Evolutionary conservation across 2,329 filamentous ascomycete species (phyloP).

Genomic region (Sporothrix dimorphospora): DNA sequence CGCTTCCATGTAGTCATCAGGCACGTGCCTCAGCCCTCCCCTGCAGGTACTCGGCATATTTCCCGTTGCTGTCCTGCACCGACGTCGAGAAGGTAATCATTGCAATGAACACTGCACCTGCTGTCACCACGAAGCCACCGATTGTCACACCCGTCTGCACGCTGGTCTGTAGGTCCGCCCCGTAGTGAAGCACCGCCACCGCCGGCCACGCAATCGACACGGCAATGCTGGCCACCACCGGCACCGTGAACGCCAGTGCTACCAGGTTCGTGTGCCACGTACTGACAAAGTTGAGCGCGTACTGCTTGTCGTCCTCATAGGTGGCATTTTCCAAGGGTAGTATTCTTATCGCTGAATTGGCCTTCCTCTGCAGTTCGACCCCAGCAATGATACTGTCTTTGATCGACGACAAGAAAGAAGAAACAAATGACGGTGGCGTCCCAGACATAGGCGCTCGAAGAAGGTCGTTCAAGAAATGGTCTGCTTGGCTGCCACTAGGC

Average conservation of each 20-base stretch:
- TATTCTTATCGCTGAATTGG: no score
- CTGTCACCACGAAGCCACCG: not conserved
- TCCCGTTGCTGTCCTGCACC: not conserved
- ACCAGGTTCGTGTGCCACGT: not conserved
- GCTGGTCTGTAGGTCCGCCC: not conserved
- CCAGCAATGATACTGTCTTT: no score
- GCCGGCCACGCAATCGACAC: not conserved
- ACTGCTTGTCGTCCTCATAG: not conserved
- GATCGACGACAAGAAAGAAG: no score
- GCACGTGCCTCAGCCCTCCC: no score
- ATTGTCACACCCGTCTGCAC: not conserved
- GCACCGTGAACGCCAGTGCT: not conserved
- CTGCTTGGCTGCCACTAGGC: no score
- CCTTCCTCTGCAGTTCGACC: no score
- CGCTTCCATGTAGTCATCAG: no score
- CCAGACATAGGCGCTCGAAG: no score
- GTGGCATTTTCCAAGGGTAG: no score
- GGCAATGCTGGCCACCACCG: not conserved
- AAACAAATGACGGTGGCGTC: no score
- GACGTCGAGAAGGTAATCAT: not conserved
- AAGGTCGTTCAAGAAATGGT: no score
- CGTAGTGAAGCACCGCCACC: not conserved
- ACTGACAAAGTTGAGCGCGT: not conserved
- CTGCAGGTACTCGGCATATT: not conserved
- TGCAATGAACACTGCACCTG: not conserved